Evolutionary conservation across 176 grass and related monocot species (phyloP).

Genomic region (Avena atlantica): DNA sequence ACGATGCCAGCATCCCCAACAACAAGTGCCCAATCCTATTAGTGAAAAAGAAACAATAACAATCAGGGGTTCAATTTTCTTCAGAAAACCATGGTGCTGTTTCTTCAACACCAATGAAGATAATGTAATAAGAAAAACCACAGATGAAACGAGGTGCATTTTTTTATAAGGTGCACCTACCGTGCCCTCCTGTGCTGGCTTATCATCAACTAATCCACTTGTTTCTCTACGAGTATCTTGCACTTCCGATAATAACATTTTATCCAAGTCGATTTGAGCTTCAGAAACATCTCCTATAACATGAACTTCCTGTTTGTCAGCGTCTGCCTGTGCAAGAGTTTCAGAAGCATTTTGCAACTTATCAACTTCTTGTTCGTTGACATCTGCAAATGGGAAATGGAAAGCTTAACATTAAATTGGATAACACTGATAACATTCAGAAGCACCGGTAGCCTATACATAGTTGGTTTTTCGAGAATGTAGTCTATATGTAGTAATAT

Average conservation of each 20-base stretch:
- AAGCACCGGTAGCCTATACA: slow-evolving; percentile 22
- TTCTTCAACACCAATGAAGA: slow-evolving; percentile 8
- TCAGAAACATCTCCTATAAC: slow-evolving; percentile 46
- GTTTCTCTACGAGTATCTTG: slow-evolving; percentile 45
- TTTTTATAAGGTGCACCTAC: slow-evolving; percentile 29
- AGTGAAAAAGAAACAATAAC: slow-evolving; percentile 41
- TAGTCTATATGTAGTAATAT: not conserved
- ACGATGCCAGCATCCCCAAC: slow-evolving; percentile 63
- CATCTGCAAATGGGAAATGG: slow-evolving; percentile 40
- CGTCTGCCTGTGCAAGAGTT: slow-evolving; percentile 17
- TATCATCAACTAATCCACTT: slow-evolving; percentile 43
- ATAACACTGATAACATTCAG: slow-evolving; percentile 18
- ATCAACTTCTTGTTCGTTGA: slow-evolving; percentile 35
- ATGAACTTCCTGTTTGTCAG: slow-evolving; percentile 48
- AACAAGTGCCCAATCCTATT: slow-evolving; percentile 78
- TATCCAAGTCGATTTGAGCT: slow-evolving; percentile 62
- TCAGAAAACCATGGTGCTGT: slow-evolving; percentile 32
- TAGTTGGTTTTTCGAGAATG: not conserved
- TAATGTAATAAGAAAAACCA: slow-evolving; percentile 25
- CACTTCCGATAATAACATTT: slow-evolving; percentile 56
- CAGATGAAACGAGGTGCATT: not conserved
- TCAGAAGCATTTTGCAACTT: slow-evolving; percentile 40
- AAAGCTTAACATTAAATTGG: slow-evolving; percentile 18
- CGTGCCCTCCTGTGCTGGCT: slow-evolving; percentile 52
- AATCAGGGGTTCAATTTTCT: slow-evolving; percentile 19